These are phyloP conservation scores for Neospermospora avenae DNA, from an alignment of 2,329 filamentous ascomycete species.

Conservation along the genomic window DNA sequence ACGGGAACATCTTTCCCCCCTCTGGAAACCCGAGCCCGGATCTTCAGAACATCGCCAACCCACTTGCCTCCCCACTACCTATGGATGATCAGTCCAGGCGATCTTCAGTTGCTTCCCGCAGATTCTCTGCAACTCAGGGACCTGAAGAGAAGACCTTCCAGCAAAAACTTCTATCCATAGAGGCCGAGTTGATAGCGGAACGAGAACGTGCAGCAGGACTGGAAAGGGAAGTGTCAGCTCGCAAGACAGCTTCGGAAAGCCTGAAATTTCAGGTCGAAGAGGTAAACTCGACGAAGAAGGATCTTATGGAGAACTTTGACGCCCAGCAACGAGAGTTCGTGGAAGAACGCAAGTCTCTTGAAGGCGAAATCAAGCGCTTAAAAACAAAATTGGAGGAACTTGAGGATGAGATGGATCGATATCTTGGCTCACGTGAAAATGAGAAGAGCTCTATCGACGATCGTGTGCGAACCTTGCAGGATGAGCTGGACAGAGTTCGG, in stretches of 20 bases:
- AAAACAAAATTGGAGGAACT: conserved; percentile 79
- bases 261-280: conserved; percentile 74
- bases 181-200: conserved; percentile 73
- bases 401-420: conserved; percentile 87
- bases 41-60: conserved; percentile 46
- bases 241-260: conserved; percentile 55
- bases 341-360: conserved; percentile 77
- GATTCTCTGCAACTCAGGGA: conserved; percentile 58
- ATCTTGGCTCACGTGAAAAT: conserved; percentile 79
- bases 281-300: conserved; percentile 86
- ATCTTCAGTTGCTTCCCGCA: conserved; percentile 58
- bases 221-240: conserved; percentile 65
- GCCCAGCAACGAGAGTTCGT: conserved; percentile 85
- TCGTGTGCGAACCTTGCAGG: conserved; percentile 63
- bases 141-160: conserved; percentile 58
- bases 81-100: conserved; percentile 49
- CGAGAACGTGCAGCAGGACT: conserved; percentile 63
- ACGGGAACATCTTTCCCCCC: conserved; percentile 53
- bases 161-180: conserved; percentile 63
- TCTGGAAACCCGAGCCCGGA: conserved; percentile 43
- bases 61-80: conserved; percentile 29
- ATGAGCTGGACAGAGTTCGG: conserved; percentile 64
- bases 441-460: conserved; percentile 70
- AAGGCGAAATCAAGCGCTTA: conserved; percentile 73
- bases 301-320: conserved; percentile 92